phyloP scores from a whole-genome alignment of 129 eudicot genomes.

The Kitagawia praeruptora region DNA sequence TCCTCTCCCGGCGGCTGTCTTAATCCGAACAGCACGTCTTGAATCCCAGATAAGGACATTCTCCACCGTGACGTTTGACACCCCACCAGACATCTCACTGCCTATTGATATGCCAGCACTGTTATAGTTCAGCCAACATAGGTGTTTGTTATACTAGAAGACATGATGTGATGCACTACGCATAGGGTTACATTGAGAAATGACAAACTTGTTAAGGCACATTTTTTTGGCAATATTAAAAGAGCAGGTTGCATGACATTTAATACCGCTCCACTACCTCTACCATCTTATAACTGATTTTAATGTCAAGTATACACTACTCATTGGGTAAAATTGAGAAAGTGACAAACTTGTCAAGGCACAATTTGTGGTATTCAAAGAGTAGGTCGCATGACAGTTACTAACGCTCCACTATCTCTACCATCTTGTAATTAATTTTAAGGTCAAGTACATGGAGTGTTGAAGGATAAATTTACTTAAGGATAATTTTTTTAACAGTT shows the following conservation, averaged over 20 bases:
- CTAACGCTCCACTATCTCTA: not conserved
- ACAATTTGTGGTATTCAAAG: not conserved
- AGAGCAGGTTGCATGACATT: not conserved
- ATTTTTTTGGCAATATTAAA: not conserved
- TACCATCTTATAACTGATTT: not conserved
- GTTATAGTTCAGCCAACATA: conserved; percentile 20
- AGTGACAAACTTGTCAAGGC: not conserved
- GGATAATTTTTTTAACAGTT: not conserved
- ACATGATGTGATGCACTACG: not conserved
- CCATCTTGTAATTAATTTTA: not conserved
- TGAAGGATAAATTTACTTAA: not conserved
- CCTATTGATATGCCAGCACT: conserved; percentile 53
- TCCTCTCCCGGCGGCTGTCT: conserved; percentile 95
- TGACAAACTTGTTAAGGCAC: not conserved
- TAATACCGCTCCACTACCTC: not conserved
- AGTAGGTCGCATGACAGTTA: not conserved
- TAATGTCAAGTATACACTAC: not conserved
- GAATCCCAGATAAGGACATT: conserved; percentile 71
- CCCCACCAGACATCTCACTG: conserved; percentile 78
- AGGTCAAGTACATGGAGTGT: not conserved
- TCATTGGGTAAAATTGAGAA: not conserved
- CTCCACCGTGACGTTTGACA: conserved; percentile 70
- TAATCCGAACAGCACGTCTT: conserved; percentile 82
- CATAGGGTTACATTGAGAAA: not conserved
- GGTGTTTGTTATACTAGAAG: not conserved